Evolutionary conservation across 345 rosid species (phyloP).

Genomic region (Moricandia arvensis): DNA sequence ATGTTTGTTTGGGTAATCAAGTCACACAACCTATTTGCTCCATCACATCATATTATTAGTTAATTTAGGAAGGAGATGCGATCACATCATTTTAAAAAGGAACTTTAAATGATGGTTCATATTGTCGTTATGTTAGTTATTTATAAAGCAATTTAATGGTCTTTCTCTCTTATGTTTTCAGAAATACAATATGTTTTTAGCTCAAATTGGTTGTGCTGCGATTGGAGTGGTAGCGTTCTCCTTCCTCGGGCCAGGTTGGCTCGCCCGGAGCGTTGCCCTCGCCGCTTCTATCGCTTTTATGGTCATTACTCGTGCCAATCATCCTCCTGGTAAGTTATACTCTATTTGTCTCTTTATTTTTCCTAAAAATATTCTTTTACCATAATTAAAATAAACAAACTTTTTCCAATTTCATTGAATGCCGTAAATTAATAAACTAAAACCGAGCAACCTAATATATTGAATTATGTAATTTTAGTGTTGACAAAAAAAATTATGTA

Average conservation of each 20-base stretch:
- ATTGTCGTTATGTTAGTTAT: not conserved
- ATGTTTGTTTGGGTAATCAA: not conserved
- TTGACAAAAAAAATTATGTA: too few relatives aligned
- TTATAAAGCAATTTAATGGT: not conserved
- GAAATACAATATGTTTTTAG: conserved; percentile 92
- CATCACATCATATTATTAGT: conserved; percentile 8
- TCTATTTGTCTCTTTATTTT: not conserved
- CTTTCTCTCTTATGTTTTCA: conserved; percentile 41
- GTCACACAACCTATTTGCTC: not conserved
- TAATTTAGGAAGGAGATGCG: not conserved
- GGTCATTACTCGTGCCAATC: conserved; percentile 62
- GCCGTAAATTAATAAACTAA: not conserved
- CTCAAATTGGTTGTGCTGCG: conserved; percentile 92
- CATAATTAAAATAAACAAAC: not conserved
- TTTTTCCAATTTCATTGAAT: not conserved
- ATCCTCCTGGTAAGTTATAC: conserved; percentile 71
- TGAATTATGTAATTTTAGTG: too few relatives aligned
- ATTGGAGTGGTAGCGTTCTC: conserved; percentile 78
- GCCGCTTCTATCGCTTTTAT: conserved; percentile 88
- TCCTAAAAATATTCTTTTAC: not conserved
- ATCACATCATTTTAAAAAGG: not conserved
- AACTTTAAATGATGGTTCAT: not conserved
- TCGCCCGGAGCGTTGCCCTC: conserved; percentile 71
- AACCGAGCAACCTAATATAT: not conserved
- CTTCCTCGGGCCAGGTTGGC: conserved; percentile 79